Evolutionary conservation across 768 basidiomycete genomes (phyloP).

Genomic region (Clitopilus passeckerianus): DNA sequence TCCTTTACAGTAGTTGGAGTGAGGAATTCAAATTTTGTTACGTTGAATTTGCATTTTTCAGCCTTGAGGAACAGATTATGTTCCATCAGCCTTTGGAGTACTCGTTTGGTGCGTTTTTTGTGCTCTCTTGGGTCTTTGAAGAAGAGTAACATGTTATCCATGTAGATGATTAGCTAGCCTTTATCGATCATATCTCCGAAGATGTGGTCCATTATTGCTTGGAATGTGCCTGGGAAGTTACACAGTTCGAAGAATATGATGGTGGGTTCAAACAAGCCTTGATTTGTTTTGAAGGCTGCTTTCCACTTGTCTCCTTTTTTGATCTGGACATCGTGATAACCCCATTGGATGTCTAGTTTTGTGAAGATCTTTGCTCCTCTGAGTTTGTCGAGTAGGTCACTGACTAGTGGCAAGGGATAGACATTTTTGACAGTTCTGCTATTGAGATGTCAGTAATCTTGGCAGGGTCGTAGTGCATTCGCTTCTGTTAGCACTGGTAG

Average conservation of each 20-base stretch:
- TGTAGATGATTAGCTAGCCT: conserved; percentile 28
- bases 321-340: conserved; percentile 29
- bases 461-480: no score
- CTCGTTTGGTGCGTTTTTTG: conserved; percentile 3
- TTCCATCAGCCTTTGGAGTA: conserved; percentile 20
- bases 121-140: conserved; percentile 15
- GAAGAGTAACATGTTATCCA: conserved; percentile 38
- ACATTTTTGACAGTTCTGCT: conserved; percentile 25
- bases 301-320: conserved; percentile 36
- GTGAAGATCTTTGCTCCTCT: no score
- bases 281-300: conserved; percentile 30
- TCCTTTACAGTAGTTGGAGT: conserved; percentile 23
- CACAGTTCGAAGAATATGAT: conserved; percentile 31
- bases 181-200: conserved; percentile 17
- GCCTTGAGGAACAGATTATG: conserved; percentile 29
- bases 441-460: conserved; percentile 31
- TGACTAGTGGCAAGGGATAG: conserved; percentile 30
- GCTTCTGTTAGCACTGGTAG: no score
- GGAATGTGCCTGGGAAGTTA: conserved; percentile 31
- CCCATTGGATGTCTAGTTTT: conserved; percentile 32
- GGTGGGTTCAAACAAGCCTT: conserved; percentile 24
- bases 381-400: conserved; percentile 19
- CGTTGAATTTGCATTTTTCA: conserved; percentile 29
- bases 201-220: conserved; percentile 16
- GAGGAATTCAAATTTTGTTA: conserved; percentile 20